Evolutionary conservation across 2,329 filamentous ascomycete species (phyloP).

Genomic region (Fusarium protoensiforme): DNA sequence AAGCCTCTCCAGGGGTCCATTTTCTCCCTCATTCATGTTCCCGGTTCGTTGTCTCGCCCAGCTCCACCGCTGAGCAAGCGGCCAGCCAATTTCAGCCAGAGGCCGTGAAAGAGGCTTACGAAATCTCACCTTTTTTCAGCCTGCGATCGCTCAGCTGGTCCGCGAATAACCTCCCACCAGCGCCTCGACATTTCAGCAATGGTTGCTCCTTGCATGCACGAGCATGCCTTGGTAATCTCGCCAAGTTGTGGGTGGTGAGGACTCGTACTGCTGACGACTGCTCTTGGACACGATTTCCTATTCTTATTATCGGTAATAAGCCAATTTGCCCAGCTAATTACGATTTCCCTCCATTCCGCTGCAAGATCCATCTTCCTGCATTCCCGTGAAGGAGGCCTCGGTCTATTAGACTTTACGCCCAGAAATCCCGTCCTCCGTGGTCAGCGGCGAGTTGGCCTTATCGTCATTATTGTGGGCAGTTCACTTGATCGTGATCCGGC

Average conservation of each 20-base stretch:
- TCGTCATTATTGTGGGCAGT: constrained; percentile 33
- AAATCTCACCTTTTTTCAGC: constrained; percentile 30
- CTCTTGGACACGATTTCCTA: constrained; percentile 29
- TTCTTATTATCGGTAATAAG: constrained; percentile 34
- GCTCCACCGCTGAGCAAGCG: constrained; percentile 31
- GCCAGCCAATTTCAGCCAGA: constrained; percentile 37
- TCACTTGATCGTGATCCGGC: constrained; percentile 29
- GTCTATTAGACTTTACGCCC: constrained; percentile 9
- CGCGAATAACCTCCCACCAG: constrained; percentile 23
- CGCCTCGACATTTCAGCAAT: constrained; percentile 13
- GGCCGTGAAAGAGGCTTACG: constrained; percentile 25
- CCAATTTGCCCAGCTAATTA: constrained; percentile 41
- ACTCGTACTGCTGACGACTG: not conserved
- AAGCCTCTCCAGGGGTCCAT: constrained; percentile 39
- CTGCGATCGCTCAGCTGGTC: constrained; percentile 19
- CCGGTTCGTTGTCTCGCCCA: constrained; percentile 31
- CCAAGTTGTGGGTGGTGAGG: constrained; percentile 18
- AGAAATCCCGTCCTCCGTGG: constrained; percentile 10
- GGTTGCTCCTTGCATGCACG: constrained; percentile 20
- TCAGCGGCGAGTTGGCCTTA: constrained; percentile 22
- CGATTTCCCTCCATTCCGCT: constrained; percentile 31
- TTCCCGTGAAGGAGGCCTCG: constrained; percentile 30
- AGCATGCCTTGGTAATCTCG: constrained; percentile 29
- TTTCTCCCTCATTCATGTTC: constrained; percentile 31
- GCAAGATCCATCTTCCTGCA: constrained; percentile 31